These are phyloP conservation scores for Lachnellula hyalina DNA, from an alignment of 2,329 filamentous ascomycete genomes.

Conservation along the genomic window DNA sequence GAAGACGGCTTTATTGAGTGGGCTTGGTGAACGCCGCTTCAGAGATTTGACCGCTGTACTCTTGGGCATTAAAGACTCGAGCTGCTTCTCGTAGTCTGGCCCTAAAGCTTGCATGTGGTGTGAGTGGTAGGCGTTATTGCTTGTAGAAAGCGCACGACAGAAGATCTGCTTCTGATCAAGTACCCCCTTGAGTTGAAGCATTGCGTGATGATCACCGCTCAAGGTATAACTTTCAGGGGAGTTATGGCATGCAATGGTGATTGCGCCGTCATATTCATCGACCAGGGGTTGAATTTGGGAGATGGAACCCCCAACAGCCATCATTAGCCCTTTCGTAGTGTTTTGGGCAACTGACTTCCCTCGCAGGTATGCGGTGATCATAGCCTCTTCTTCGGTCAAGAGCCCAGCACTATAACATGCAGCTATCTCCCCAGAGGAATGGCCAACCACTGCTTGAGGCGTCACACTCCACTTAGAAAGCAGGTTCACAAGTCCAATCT, in stretches of 20 bases:
- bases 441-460: constrained; percentile 10
- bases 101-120: constrained; percentile 27
- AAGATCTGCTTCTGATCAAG: not conserved
- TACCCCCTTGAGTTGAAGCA: too few species aligned
- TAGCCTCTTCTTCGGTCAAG: constrained; percentile 8
- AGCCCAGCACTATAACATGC: constrained; percentile 16
- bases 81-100: constrained; percentile 16
- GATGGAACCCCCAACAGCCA: not conserved
- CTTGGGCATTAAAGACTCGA: not conserved
- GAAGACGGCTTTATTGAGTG: not conserved
- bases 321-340: not conserved
- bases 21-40: too few species aligned
- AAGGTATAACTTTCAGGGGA: constrained; percentile 27
- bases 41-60: too few species aligned
- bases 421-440: constrained; percentile 3
- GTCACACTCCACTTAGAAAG: constrained; percentile 14
- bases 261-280: not conserved
- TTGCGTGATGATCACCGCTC: constrained; percentile 5
- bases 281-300: constrained; percentile 3
- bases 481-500: constrained; percentile 22
- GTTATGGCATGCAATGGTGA: constrained; percentile 19
- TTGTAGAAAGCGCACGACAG: constrained; percentile 5
- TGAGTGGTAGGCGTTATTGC: constrained; percentile 38
- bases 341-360: not conserved
- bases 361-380: constrained; percentile 1